Conservation (phyloP, 2,329 filamentous ascomycete species). For the Chrysoporthe deuterocubensis region DNA sequence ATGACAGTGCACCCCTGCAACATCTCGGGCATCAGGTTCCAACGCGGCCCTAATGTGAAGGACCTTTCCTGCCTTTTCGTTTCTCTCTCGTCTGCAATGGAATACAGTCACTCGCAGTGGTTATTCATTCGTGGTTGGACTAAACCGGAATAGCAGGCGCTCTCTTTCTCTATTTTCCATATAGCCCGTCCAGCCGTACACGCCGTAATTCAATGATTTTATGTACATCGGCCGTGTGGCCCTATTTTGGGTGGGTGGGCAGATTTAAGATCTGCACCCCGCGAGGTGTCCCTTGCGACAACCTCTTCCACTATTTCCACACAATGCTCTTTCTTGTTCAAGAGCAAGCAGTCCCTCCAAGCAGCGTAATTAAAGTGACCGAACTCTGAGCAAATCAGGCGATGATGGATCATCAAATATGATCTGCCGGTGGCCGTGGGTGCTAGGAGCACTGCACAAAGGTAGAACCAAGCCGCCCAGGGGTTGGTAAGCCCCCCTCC, state of each 20-base stretch:
- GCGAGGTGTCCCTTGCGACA: neutral
- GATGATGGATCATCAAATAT: neutral
- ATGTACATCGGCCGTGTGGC: constrained; percentile 15
- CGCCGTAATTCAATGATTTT: constrained; percentile 10
- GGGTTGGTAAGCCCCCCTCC: neutral
- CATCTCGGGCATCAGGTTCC: too few relatives aligned
- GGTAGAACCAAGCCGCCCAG: neutral
- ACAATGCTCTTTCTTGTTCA: neutral
- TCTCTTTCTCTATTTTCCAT: constrained; percentile 11
- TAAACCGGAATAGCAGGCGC: constrained; percentile 2
- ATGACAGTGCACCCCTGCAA: too few relatives aligned
- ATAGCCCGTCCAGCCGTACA: neutral
- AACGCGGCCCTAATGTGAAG: too few relatives aligned
- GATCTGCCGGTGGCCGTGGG: neutral
- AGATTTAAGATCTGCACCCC: constrained; percentile 1
- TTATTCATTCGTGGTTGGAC: neutral
- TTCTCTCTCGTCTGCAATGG: neutral
- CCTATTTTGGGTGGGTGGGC: neutral
- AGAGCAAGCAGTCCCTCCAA: constrained; percentile 1
- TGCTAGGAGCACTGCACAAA: constrained; percentile 6
- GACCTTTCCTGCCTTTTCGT: too few relatives aligned
- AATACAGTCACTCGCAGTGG: neutral
- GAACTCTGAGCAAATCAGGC: neutral
- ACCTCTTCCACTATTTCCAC: constrained; percentile 1
- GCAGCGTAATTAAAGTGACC: neutral